phyloP scores from a whole-genome alignment of 257 asterid genomes.

The Capsicum rhomboideum region DNA sequence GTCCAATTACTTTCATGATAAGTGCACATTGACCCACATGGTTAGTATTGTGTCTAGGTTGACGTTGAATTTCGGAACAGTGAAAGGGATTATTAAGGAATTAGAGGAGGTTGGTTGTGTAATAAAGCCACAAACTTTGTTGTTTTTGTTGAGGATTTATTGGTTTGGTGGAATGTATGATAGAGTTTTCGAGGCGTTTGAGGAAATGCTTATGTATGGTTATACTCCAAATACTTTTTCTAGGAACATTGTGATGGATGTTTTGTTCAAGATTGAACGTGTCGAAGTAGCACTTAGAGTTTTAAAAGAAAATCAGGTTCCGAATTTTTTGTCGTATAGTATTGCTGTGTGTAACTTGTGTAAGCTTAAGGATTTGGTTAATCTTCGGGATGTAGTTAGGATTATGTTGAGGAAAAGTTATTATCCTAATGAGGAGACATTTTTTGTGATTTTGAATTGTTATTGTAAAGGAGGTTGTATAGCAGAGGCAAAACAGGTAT shows the following conservation, averaged over 20 bases:
- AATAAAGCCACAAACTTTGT: conserved; percentile 47
- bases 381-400: conserved; percentile 31
- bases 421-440: conserved; percentile 51
- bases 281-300: conserved; percentile 45
- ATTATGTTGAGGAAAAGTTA: conserved; percentile 43
- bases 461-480: conserved; percentile 40
- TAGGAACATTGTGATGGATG: conserved; percentile 56
- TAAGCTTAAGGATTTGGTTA: conserved; percentile 42
- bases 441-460: conserved; percentile 46
- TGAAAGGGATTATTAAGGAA: conserved; percentile 37
- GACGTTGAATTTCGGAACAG: conserved; percentile 28
- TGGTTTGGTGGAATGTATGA: conserved; percentile 61
- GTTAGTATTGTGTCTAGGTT: conserved; percentile 49
- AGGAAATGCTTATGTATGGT: conserved; percentile 38
- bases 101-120: conserved; percentile 40
- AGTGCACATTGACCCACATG: conserved; percentile 40
- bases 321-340: conserved; percentile 65
- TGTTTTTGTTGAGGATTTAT: conserved; percentile 67
- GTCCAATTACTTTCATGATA: conserved; percentile 60
- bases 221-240: conserved; percentile 56
- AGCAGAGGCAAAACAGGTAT: conserved; percentile 50
- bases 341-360: conserved; percentile 60
- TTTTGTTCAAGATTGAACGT: conserved; percentile 38
- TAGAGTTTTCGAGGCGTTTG: conserved; percentile 47
- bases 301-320: conserved; percentile 33